A percentile compares a stretch with the other conserved stretches of the same genome.
Conservation (phyloP, 495 filamentous ascomycete genomes). For the Neurospora sp. region DNA sequence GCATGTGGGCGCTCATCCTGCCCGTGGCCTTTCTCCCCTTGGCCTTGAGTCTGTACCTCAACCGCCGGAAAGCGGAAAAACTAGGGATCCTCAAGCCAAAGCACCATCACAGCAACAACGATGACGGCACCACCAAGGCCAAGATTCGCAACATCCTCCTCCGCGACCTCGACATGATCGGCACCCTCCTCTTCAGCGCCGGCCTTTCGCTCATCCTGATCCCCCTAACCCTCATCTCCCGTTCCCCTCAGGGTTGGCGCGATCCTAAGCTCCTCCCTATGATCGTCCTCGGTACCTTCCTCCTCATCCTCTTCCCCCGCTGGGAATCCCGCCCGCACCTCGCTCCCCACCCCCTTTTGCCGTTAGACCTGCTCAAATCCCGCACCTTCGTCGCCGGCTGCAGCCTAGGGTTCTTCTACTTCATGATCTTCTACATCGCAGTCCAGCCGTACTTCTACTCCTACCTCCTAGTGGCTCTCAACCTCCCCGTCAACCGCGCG, state of each 20-base stretch:
- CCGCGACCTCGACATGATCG: slow-evolving; percentile 49
- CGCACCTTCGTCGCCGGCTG: slow-evolving; percentile 56
- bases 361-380: slow-evolving; percentile 47
- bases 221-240: slow-evolving; percentile 47
- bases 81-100: slow-evolving; percentile 22
- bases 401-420: slow-evolving; percentile 42
- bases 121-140: not conserved
- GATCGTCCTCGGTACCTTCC: slow-evolving; percentile 43
- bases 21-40: slow-evolving; percentile 45
- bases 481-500: slow-evolving; percentile 42
- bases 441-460: slow-evolving; percentile 50
- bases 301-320: slow-evolving; percentile 47
- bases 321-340: slow-evolving; percentile 44
- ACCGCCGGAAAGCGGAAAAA: slow-evolving; percentile 43
- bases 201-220: slow-evolving; percentile 55
- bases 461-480: slow-evolving; percentile 55
- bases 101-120: not conserved
- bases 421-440: slow-evolving; percentile 55
- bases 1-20: slow-evolving; percentile 47
- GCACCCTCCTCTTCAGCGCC: slow-evolving; percentile 45
- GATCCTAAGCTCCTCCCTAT: slow-evolving; percentile 45
- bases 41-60: slow-evolving; percentile 40
- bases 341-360: slow-evolving; percentile 49
- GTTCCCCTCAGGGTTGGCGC: slow-evolving; percentile 39
- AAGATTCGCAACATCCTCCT: slow-evolving; percentile 33